phyloP scores from a whole-genome alignment of 1,284 basidiomycete genomes.

The Violaceomyces palustris region DNA sequence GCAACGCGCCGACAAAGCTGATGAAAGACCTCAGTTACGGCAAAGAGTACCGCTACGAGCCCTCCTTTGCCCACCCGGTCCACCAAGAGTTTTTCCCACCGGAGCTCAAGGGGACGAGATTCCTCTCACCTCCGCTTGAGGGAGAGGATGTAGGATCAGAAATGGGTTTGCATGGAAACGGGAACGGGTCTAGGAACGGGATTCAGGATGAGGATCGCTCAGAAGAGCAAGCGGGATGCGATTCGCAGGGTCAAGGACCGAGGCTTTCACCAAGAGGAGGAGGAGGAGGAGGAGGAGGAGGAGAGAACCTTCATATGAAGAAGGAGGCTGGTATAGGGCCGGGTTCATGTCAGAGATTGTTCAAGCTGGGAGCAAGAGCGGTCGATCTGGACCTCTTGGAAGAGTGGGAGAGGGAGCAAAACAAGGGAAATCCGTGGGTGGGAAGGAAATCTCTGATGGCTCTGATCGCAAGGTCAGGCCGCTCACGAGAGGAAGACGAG shows the following conservation, averaged over 20 bases:
- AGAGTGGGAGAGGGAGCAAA: slow-evolving; percentile 68
- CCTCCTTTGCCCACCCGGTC: slow-evolving; percentile 63
- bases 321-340: slow-evolving; percentile 25
- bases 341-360: slow-evolving; percentile 42
- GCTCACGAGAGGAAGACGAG: neutral
- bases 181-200: no score
- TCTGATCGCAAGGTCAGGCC: slow-evolving; percentile 1
- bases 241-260: no score
- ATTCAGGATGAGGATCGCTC: no score
- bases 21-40: slow-evolving; percentile 75
- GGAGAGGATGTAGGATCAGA: no score
- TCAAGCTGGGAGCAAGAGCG: slow-evolving; percentile 31
- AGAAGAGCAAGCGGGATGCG: no score
- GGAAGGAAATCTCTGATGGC: slow-evolving; percentile 53
- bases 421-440: slow-evolving; percentile 64
- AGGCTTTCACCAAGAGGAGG: no score
- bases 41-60: slow-evolving; percentile 63
- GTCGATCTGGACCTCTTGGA: slow-evolving; percentile 71
- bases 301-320: no score
- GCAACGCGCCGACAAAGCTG: slow-evolving; percentile 79
- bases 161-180: no score
- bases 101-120: slow-evolving; percentile 54
- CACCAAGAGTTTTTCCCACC: slow-evolving; percentile 56
- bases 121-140: slow-evolving; percentile 61
- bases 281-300: no score